phyloP scores from a whole-genome alignment of 2,329 filamentous ascomycete genomes.

The Sclerotinia glacialis region DNA sequence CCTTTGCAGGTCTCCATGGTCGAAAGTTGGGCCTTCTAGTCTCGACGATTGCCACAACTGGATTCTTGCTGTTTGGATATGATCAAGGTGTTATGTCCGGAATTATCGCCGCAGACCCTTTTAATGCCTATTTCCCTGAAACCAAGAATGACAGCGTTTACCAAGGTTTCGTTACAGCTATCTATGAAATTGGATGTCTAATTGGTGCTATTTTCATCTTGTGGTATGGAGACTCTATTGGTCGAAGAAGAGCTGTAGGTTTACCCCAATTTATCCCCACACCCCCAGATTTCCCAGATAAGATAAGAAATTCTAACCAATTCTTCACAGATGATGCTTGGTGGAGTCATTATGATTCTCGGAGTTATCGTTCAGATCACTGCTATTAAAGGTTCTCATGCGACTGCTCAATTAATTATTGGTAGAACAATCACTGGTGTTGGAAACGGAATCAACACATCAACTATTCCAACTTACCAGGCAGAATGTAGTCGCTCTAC shows the following conservation, averaged over 20 bases:
- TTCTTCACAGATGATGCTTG: slow-evolving; percentile 48
- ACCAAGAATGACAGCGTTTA: slow-evolving; percentile 50
- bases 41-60: slow-evolving; percentile 67
- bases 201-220: slow-evolving; percentile 49
- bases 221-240: slow-evolving; percentile 53
- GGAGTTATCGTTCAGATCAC: slow-evolving; percentile 50
- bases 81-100: slow-evolving; percentile 86
- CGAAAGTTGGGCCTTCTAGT: slow-evolving; percentile 65
- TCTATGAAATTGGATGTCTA: slow-evolving; percentile 57
- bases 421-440: slow-evolving; percentile 50
- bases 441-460: slow-evolving; percentile 52
- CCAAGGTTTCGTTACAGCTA: slow-evolving; percentile 53
- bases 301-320: slow-evolving; percentile 39
- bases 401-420: slow-evolving; percentile 55
- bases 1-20: slow-evolving; percentile 61
- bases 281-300: slow-evolving; percentile 41
- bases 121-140: slow-evolving; percentile 78
- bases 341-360: slow-evolving; percentile 56
- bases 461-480: slow-evolving; percentile 60
- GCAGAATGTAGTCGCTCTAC: slow-evolving; percentile 49
- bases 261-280: slow-evolving; percentile 2
- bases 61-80: slow-evolving; percentile 85
- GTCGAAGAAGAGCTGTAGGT: slow-evolving; percentile 55
- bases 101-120: slow-evolving; percentile 62
- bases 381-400: slow-evolving; percentile 38